Percentiles rank a stretch among this genome's conserved stretches.
These are phyloP conservation scores for Chrysoporthe cubensis DNA, from an alignment of 2,329 filamentous ascomycete genomes.

Conservation along the genomic window DNA sequence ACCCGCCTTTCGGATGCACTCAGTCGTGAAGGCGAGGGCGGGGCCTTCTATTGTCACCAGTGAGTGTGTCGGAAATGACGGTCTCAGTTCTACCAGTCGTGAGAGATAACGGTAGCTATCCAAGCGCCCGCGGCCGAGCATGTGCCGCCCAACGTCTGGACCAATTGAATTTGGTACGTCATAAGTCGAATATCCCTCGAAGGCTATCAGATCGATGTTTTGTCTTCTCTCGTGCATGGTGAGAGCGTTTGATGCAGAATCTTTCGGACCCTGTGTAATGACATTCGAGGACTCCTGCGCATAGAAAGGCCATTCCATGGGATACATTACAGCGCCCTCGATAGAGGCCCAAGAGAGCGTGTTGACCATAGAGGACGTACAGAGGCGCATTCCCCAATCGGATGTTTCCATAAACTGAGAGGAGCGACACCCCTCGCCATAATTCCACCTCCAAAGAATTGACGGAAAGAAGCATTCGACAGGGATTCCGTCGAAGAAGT, in stretches of 20 bases:
- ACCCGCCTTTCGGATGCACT: background rate
- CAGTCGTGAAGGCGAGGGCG: background rate
- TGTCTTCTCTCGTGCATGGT: background rate
- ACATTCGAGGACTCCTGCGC: background rate
- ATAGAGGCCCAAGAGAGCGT: conserved; percentile 6
- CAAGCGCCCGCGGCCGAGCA: too few species aligned
- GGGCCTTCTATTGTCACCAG: conserved; percentile 2
- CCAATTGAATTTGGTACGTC: background rate
- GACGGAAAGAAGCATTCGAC: conserved; percentile 1
- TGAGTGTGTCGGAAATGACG: background rate
- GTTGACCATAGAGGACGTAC: background rate
- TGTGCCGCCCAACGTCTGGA: too few species aligned
- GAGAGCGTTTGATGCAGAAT: background rate
- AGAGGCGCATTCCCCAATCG: background rate
- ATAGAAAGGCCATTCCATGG: background rate
- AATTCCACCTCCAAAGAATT: background rate
- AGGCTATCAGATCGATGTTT: background rate
- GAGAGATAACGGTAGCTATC: background rate
- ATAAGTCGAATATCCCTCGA: background rate
- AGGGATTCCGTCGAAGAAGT: background rate
- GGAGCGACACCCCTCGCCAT: background rate
- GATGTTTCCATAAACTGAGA: background rate
- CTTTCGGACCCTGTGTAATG: background rate
- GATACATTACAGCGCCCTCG: background rate
- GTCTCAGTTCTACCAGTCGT: background rate